Conservation (phyloP, 1,139 yeast species). For the Taphrina flavorubra region DNA sequence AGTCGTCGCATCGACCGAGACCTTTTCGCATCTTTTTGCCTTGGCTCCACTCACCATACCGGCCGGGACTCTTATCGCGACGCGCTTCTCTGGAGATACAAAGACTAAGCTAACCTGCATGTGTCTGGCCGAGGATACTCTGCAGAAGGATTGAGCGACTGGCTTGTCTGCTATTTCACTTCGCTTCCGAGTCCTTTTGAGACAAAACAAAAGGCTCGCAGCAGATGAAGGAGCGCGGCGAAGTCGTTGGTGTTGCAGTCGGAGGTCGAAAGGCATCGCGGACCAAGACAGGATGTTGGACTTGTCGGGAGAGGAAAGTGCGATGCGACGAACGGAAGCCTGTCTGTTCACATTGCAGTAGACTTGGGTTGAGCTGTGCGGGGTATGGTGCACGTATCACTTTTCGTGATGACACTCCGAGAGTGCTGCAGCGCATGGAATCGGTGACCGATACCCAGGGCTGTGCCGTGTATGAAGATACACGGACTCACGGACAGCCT, state of each 20-base stretch:
- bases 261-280: slow-evolving; percentile 40
- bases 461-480: slow-evolving; percentile 25
- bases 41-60: no score
- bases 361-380: slow-evolving; percentile 35
- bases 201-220: no score
- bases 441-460: slow-evolving; percentile 31
- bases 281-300: slow-evolving; percentile 40
- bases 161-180: no score
- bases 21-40: no score
- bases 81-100: no score
- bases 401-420: slow-evolving; percentile 41
- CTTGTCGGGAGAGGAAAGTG: slow-evolving; percentile 40
- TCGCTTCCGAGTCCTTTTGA: no score
- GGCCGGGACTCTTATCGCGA: no score
- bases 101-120: no score
- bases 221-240: slow-evolving; percentile 8
- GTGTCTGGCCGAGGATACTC: no score
- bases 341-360: slow-evolving; percentile 30
- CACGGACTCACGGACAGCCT: neutral
- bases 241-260: neutral
- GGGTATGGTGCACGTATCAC: slow-evolving; percentile 39
- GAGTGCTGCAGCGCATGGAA: slow-evolving; percentile 38
- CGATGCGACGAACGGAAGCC: slow-evolving; percentile 40
- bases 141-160: no score
- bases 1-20: no score